Conservation (phyloP, 176 grass and related monocot species). For the Oryza glumipatula region DNA sequence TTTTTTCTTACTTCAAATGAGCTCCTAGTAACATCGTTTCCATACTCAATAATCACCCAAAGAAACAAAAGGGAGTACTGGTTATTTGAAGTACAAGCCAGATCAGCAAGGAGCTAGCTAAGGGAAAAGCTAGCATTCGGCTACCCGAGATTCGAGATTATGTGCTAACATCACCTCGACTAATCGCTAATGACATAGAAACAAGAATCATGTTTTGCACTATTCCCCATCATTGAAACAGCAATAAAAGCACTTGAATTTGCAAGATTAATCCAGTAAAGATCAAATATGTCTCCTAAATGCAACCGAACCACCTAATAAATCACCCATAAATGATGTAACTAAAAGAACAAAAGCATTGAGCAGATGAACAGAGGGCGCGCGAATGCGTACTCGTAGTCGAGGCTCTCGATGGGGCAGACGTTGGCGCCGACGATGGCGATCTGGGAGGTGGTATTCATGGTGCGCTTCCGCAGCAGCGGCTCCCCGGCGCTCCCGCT, state of each 20-base stretch:
- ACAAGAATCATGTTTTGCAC: background rate
- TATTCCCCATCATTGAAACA: background rate
- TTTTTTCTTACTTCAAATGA: background rate
- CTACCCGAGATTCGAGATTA: background rate
- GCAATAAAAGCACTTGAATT: background rate
- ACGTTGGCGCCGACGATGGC: conserved; percentile 80
- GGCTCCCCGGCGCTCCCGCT: conserved; percentile 28
- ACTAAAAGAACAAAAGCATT: background rate
- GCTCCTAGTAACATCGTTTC: background rate
- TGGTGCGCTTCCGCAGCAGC: conserved; percentile 61
- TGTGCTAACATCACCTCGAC: background rate
- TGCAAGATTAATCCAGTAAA: background rate
- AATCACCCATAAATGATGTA: background rate
- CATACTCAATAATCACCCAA: background rate
- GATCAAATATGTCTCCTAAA: background rate
- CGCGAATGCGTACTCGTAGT: conserved; percentile 43
- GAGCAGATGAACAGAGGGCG: background rate
- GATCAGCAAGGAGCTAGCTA: background rate
- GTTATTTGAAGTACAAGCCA: background rate
- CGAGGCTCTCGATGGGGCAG: conserved; percentile 76
- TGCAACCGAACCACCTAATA: background rate
- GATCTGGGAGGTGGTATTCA: conserved; percentile 75
- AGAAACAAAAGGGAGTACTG: background rate
- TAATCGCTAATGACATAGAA: background rate
- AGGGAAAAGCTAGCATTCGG: background rate